Percentiles rank a stretch among this genome's conserved stretches.
phyloP scores from a whole-genome alignment of 1,284 basidiomycete species.

The Nidula niveotomentosa region DNA sequence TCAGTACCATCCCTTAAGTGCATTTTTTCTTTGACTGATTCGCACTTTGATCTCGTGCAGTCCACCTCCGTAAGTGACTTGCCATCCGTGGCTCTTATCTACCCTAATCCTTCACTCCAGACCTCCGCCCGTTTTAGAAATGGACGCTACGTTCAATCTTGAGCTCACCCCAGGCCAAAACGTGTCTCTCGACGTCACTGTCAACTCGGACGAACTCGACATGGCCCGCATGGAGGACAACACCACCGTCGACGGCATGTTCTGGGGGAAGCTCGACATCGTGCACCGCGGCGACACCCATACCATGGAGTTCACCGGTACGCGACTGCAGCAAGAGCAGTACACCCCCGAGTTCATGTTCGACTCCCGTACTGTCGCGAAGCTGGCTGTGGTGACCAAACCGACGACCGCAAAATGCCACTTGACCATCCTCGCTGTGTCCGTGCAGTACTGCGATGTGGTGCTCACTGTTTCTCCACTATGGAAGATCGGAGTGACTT shows the following conservation, averaged over 20 bases:
- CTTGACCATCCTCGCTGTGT: conserved; percentile 67
- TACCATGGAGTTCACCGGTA: conserved; percentile 77
- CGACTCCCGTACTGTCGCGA: conserved; percentile 72
- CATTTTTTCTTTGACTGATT: conserved; percentile 3
- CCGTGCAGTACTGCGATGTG: conserved; percentile 75
- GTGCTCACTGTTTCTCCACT: conserved; percentile 63
- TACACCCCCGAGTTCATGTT: conserved; percentile 67
- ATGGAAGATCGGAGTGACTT: conserved; percentile 72
- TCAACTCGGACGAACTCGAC: conserved; percentile 76
- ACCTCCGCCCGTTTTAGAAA: conserved; percentile 80
- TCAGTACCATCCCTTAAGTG: conserved; percentile 37
- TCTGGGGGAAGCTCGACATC: conserved; percentile 83
- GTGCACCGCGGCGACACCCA: conserved; percentile 75
- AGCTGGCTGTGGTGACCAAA: conserved; percentile 68
- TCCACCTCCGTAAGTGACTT: conserved; percentile 64
- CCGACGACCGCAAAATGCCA: conserved; percentile 74
- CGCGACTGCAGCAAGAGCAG: conserved; percentile 62
- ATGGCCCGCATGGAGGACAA: conserved; percentile 88
- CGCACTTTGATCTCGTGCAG: conserved; percentile 27
- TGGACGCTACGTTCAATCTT: conserved; percentile 79
- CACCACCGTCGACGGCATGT: conserved; percentile 75
- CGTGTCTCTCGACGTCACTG: conserved; percentile 73
- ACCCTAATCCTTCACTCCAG: conserved; percentile 32
- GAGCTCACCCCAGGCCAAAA: conserved; percentile 74
- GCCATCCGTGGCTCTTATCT: not conserved